Conservation (phyloP, 2,329 filamentous ascomycete species). For the Nemania sp. region DNA sequence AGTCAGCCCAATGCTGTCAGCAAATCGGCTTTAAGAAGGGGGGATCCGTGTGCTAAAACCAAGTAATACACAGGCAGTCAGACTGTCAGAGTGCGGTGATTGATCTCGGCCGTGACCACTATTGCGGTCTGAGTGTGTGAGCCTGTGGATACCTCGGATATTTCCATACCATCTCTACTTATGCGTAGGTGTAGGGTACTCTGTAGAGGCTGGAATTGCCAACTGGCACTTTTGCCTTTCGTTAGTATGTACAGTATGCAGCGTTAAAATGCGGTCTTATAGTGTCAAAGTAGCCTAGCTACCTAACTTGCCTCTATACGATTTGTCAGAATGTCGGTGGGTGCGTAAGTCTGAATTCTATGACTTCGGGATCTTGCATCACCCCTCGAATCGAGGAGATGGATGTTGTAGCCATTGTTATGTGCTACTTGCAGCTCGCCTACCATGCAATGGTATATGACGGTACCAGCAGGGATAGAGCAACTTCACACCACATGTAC, state of each 20-base stretch:
- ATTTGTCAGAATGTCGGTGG: constrained; percentile 36
- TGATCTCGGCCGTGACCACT: constrained; percentile 26
- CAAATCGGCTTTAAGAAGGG: constrained; percentile 16
- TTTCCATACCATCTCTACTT: constrained; percentile 23
- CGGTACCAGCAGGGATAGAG: constrained; percentile 23
- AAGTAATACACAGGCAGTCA: constrained; percentile 6
- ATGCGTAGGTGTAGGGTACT: constrained; percentile 2
- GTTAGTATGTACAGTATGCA: constrained; percentile 21
- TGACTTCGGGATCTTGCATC: constrained; percentile 29
- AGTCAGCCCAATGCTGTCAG: constrained; percentile 22
- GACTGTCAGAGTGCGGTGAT: constrained; percentile 12
- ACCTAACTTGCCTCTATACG: constrained; percentile 21
- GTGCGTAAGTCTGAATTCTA: constrained; percentile 23
- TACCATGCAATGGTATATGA: constrained; percentile 10
- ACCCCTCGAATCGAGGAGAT: constrained; percentile 21
- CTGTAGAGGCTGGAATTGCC: constrained; percentile 11
- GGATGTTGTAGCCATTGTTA: constrained; percentile 24
- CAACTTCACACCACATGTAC: constrained; percentile 23
- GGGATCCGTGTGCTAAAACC: constrained; percentile 26
- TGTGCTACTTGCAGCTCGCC: constrained; percentile 23
- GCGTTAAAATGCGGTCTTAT: constrained; percentile 26
- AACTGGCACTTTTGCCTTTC: constrained; percentile 31
- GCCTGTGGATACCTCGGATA: constrained; percentile 35
- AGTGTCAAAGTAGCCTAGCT: constrained; percentile 23
- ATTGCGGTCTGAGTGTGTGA: constrained; percentile 29